These are phyloP conservation scores for Hypericum androsaemum DNA, from an alignment of 345 rosid species.

Conservation along the genomic window DNA sequence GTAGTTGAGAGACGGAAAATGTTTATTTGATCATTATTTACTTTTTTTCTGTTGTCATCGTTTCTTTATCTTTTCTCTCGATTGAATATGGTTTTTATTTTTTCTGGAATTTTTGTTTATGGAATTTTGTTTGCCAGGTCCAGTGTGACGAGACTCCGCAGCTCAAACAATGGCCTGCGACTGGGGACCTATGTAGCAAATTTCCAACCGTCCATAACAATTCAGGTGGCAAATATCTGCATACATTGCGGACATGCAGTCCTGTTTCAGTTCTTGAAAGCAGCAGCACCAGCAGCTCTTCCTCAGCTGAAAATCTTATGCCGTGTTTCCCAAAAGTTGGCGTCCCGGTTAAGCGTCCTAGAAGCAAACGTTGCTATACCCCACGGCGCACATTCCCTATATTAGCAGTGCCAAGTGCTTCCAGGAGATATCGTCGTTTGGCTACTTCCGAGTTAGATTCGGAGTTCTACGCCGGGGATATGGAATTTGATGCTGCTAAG, in stretches of 20 bases:
- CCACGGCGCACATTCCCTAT: slow-evolving; percentile 9
- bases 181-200: slow-evolving; percentile 28
- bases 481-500: slow-evolving; percentile 6
- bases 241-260: slow-evolving; percentile 42
- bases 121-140: neutral
- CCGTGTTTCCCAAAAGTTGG: slow-evolving; percentile 18
- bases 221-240: slow-evolving; percentile 33
- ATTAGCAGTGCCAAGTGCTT: slow-evolving; percentile 1
- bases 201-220: slow-evolving; percentile 16
- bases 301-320: slow-evolving; percentile 32
- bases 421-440: slow-evolving; percentile 2
- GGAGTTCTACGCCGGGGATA: slow-evolving; percentile 5
- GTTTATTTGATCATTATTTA: no score
- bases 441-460: slow-evolving; percentile 12
- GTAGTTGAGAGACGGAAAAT: no score
- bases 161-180: slow-evolving; percentile 19
- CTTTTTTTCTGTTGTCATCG: no score
- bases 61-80: no score
- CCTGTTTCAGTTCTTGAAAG: slow-evolving; percentile 73
- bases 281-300: slow-evolving; percentile 43
- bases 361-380: slow-evolving; percentile 62
- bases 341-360: slow-evolving; percentile 47
- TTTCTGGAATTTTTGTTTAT: neutral
- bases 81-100: no score
- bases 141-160: slow-evolving; percentile 21